Conservation (phyloP, 306 rosid species). For the Elaeagnus macrophylla region DNA sequence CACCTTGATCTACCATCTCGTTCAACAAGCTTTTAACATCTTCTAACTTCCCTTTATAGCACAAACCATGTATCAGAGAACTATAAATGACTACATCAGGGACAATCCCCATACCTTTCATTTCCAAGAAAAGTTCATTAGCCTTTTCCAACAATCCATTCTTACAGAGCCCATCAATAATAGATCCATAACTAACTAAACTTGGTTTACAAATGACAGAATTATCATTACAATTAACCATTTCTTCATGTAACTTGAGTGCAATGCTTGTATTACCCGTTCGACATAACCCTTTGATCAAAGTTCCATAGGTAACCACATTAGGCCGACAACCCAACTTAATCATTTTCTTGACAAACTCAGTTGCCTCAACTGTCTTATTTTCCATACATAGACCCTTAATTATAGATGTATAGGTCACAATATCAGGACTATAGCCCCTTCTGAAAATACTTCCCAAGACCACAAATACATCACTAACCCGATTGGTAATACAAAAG, state of each 20-base stretch:
- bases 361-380: conserved; percentile 24
- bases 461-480: conserved; percentile 23
- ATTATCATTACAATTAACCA: conserved; percentile 21
- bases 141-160: conserved; percentile 35
- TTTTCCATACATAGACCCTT: conserved; percentile 36
- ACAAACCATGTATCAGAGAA: too few species aligned
- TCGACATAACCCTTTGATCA: conserved; percentile 40
- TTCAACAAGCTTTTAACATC: conserved; percentile 24
- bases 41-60: conserved; percentile 30
- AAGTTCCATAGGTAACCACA: conserved; percentile 25
- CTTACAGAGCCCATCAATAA: conserved; percentile 45
- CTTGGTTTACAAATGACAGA: conserved; percentile 24
- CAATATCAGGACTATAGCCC: conserved; percentile 26
- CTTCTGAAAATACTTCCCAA: conserved; percentile 25
- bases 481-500: conserved; percentile 26
- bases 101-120: conserved; percentile 26
- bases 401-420: conserved; percentile 27
- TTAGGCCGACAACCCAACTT: conserved; percentile 30
- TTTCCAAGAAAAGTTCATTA: conserved; percentile 28
- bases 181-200: conserved; percentile 18
- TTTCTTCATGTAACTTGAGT: conserved; percentile 33
- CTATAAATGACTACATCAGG: conserved; percentile 32
- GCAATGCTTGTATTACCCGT: too few species aligned
- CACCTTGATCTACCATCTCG: conserved; percentile 43
- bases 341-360: conserved; percentile 23